Percentiles rank a stretch among this genome's conserved stretches.
These are phyloP conservation scores for Scheffersomyces ergatensis DNA, from an alignment of 805 yeast genomes.

Conservation along the genomic window DNA sequence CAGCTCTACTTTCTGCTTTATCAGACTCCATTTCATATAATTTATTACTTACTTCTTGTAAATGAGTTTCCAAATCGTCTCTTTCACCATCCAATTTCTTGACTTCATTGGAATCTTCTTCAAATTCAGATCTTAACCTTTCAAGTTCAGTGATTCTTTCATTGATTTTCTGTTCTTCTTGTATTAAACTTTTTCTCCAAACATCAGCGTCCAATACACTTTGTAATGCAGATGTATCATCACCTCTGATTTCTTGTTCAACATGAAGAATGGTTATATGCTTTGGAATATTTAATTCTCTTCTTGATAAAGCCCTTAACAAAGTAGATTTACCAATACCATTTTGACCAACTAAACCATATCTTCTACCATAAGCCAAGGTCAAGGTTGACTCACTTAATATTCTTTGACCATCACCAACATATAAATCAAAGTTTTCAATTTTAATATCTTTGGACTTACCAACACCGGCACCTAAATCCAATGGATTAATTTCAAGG, in stretches of 20 bases:
- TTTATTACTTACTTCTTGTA: constrained; percentile 78
- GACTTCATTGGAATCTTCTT: constrained; percentile 71
- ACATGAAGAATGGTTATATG: constrained; percentile 95
- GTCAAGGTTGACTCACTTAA: constrained; percentile 84
- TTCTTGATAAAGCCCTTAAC: constrained; percentile 83
- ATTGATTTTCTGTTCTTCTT: constrained; percentile 71
- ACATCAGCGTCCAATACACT: constrained; percentile 99
- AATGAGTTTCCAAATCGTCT: constrained; percentile 75
- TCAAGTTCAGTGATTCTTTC: constrained; percentile 78
- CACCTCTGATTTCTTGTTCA: constrained; percentile 96
- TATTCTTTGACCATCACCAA: constrained; percentile 93
- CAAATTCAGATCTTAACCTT: constrained; percentile 63
- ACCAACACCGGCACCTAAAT: constrained; percentile 78
- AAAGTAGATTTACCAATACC: constrained; percentile 99
- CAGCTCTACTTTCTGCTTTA: constrained; percentile 97
- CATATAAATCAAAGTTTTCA: constrained; percentile 90
- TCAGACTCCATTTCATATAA: constrained; percentile 93
- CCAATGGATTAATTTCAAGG: constrained; percentile 92
- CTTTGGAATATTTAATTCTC: constrained; percentile 92
- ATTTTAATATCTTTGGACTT: constrained; percentile 95
- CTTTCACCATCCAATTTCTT: constrained; percentile 85
- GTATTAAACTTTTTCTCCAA: constrained; percentile 88
- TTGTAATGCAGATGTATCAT: constrained; percentile 85
- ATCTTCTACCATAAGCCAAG: constrained; percentile 87
- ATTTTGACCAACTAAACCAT: constrained; percentile 97